Percentiles rank a stretch among this genome's conserved stretches.
These are phyloP conservation scores for Letharia columbiana DNA, from an alignment of 495 filamentous ascomycete genomes.

Conservation along the genomic window DNA sequence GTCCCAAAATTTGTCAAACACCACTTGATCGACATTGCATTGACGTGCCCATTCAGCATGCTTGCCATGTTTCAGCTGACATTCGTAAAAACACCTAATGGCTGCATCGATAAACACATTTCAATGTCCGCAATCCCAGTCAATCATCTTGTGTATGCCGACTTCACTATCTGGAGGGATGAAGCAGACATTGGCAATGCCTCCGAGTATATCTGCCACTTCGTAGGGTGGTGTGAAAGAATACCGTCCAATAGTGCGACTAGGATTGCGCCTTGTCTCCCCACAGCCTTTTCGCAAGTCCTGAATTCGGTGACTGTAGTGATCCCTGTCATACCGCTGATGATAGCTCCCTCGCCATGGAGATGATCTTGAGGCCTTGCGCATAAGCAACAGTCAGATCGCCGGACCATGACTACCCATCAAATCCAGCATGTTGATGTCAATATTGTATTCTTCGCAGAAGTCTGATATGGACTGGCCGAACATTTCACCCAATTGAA, in stretches of 20 bases:
- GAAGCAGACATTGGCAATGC: conserved; percentile 53
- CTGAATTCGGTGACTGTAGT: conserved; percentile 41
- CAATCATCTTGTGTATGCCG: conserved; percentile 33
- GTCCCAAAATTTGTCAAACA: neutral
- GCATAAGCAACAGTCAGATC: too few relatives aligned
- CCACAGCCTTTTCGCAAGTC: conserved; percentile 17
- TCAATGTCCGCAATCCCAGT: conserved; percentile 2
- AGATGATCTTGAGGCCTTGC: too few relatives aligned
- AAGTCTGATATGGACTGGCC: too few relatives aligned
- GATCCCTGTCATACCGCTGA: too few relatives aligned
- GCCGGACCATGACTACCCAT: too few relatives aligned
- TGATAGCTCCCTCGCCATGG: too few relatives aligned
- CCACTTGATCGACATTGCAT: conserved; percentile 35
- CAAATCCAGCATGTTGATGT: too few relatives aligned
- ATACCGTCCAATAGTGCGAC: conserved; percentile 40
- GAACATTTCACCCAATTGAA: too few relatives aligned
- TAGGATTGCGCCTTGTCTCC: conserved; percentile 39
- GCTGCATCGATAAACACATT: conserved; percentile 10
- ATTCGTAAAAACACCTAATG: conserved; percentile 32
- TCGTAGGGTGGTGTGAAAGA: conserved; percentile 44
- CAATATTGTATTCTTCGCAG: too few relatives aligned
- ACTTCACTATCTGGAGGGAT: conserved; percentile 46
- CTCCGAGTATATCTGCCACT: conserved; percentile 47
- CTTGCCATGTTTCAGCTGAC: conserved; percentile 41
- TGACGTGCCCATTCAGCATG: conserved; percentile 37